Evolutionary conservation across 176 grass and related monocot genomes (phyloP), one percentile per base, ranked within the genome.

Genomic region (Tillandsia fasciculata): DNA sequence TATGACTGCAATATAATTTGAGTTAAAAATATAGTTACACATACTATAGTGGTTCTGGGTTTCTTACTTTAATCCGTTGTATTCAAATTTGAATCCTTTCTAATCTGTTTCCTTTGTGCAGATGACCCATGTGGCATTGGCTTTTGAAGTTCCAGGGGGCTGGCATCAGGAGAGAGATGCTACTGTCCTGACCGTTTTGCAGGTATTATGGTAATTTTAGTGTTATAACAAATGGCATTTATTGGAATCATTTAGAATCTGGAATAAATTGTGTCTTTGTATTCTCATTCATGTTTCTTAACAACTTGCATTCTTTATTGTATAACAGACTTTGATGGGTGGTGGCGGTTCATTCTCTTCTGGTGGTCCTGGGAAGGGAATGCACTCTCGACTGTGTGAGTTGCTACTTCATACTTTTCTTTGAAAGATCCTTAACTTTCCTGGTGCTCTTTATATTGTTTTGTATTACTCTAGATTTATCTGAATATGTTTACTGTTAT

Each of bases 351-450:
- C 92, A 74, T 96, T 96, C 76, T 96, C 92, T 74, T 82, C 92
- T 78, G 92, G 92, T 51, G 92, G 92, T 83, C 92, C 92, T 77
- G 92, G 92, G 75, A 96, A 96, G 71, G 92, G 92, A 72, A 91
- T 96, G 92, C 88, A 96, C 79, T 96, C 92, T 83, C 86, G 92
- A 67, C 92, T 96, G 57, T 96, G 92, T 96, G 82, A 87, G 88
- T 77, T 24, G 51, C 66, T 22, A 53, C 69, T 47, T 8, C 23
- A 33, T 33, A 10, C 11, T 13, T 33, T 28, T 66, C 23, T 66
- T 53, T 52, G 23, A 3, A 10, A 26, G 12, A 47, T 64, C 27
- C 11, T 33, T 69, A 22, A 57, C 28, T 20, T 71, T 53, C 61
- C 11, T 26, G 4, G 53, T 59, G n/a, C 1, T 53, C 53, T 13